Evolutionary conservation across 352 stramenopile species (phyloP).

Genomic region (Phytophthora melonis): DNA sequence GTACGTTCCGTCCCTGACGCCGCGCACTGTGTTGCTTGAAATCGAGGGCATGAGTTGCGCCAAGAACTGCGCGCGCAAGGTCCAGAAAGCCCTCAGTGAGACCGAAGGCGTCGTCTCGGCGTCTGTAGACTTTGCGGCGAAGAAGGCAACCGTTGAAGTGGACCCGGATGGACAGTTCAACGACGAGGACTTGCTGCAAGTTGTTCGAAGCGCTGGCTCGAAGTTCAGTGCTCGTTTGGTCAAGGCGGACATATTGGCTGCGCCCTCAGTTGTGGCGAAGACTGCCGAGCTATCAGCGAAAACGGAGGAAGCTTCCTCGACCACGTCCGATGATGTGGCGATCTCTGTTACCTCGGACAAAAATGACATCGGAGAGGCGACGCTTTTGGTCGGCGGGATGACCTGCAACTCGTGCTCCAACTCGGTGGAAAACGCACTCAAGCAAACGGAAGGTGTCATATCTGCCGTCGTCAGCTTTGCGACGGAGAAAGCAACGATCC

Average conservation of each 20-base stretch:
- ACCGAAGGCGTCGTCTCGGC: conserved; percentile 72
- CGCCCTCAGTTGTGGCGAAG: background rate
- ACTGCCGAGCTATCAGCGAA: conserved; percentile 8
- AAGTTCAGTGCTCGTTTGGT: conserved; percentile 40
- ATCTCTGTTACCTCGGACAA: conserved; percentile 59
- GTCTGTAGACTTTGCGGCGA: conserved; percentile 72
- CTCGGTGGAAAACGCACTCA: conserved; percentile 91
- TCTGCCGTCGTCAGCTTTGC: conserved; percentile 88
- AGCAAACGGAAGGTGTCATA: conserved; percentile 76
- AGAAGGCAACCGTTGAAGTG: conserved; percentile 69
- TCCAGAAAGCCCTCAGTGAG: conserved; percentile 68
- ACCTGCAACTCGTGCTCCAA: conserved; percentile 93
- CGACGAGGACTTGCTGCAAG: conserved; percentile 66
- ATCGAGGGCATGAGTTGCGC: conserved; percentile 77
- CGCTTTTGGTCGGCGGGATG: conserved; percentile 88
- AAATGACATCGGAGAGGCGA: conserved; percentile 67
- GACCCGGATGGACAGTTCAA: conserved; percentile 66
- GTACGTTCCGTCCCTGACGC: conserved; percentile 36
- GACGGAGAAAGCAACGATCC: conserved; percentile 84
- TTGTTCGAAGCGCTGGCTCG: conserved; percentile 43
- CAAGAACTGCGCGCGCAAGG: conserved; percentile 76
- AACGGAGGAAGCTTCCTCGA: conserved; percentile 19
- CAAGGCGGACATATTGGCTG: conserved; percentile 6
- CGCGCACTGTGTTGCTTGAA: conserved; percentile 57
- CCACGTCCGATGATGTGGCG: conserved; percentile 37